phyloP scores from a whole-genome alignment of 2,329 filamentous ascomycete species.

The Alternaria sp. region DNA sequence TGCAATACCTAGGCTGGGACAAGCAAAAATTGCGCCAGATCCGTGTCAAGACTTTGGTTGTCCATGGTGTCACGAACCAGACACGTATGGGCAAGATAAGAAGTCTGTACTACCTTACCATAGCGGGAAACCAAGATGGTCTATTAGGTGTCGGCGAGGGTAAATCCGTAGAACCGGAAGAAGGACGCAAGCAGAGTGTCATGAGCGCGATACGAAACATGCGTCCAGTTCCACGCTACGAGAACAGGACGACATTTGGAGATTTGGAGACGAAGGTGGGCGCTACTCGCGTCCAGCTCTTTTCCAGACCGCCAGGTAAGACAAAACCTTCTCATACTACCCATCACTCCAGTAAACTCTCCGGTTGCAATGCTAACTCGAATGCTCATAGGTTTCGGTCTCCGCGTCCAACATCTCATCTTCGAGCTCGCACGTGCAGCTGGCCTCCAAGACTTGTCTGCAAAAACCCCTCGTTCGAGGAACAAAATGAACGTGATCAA shows the following conservation, averaged over 20 bases:
- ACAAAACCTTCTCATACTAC: not conserved
- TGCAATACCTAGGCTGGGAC: conserved; percentile 65
- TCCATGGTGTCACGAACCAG: conserved; percentile 83
- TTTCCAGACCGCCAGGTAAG: conserved; percentile 85
- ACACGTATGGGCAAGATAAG: conserved; percentile 94
- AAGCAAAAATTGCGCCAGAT: conserved; percentile 60
- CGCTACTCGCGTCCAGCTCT: conserved; percentile 84
- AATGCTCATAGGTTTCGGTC: conserved; percentile 78
- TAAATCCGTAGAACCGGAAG: conserved; percentile 77
- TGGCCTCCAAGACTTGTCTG: conserved; percentile 87
- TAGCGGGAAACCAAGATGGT: conserved; percentile 88
- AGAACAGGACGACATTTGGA: conserved; percentile 90
- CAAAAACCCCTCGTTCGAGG: conserved; percentile 80
- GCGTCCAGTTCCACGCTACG: conserved; percentile 89
- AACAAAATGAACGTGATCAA: conserved; percentile 99
- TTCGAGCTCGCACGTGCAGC: conserved; percentile 91
- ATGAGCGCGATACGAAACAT: conserved; percentile 89
- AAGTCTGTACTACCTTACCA: conserved; percentile 75
- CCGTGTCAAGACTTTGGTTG: conserved; percentile 75
- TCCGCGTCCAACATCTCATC: conserved; percentile 88
- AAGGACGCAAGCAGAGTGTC: conserved; percentile 75
- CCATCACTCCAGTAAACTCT: not conserved
- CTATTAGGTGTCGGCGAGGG: conserved; percentile 88
- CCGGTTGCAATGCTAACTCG: not conserved
- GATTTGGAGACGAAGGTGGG: conserved; percentile 82